Conservation (phyloP, 1,284 basidiomycete species). For the Cryptococcus amylolentus region DNA sequence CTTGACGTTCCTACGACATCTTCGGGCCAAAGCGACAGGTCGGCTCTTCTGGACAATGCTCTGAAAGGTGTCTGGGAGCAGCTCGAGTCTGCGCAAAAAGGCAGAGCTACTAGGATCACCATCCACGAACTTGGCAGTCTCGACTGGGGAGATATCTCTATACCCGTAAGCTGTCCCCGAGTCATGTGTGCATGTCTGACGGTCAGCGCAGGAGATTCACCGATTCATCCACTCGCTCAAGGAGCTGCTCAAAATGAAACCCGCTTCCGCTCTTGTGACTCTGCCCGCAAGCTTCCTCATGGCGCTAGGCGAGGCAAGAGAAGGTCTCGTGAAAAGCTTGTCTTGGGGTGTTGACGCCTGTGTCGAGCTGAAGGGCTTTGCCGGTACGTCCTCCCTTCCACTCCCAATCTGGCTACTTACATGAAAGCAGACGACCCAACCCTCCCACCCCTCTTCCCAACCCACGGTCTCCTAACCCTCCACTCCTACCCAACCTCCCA, state of each 20-base stretch:
- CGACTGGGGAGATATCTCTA: constrained; percentile 15
- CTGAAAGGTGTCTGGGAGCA: constrained; percentile 14
- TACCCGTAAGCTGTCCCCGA: constrained; percentile 7
- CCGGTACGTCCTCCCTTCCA: constrained; percentile 56
- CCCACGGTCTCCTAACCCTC: constrained; percentile 75
- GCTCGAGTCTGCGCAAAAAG: constrained; percentile 13
- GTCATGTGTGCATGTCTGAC: no score
- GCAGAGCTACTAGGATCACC: constrained; percentile 18
- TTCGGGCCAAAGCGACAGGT: background rate
- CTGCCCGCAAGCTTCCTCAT: constrained; percentile 55
- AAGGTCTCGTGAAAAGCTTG: constrained; percentile 70
- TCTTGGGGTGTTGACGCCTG: constrained; percentile 73
- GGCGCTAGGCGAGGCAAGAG: constrained; percentile 41
- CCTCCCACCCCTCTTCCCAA: constrained; percentile 62
- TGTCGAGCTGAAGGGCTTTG: constrained; percentile 72
- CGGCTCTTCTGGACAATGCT: constrained; percentile 8
- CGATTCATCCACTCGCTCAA: constrained; percentile 67
- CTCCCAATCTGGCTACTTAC: background rate
- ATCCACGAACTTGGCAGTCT: constrained; percentile 61
- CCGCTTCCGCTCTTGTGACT: constrained; percentile 63
- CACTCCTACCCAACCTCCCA: constrained; percentile 68
- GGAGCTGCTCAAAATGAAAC: constrained; percentile 57
- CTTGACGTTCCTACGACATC: background rate
- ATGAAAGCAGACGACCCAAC: constrained; percentile 35
- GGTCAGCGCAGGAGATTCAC: constrained; percentile 59